Base-by-base conservation (phyloP, 345 rosid genomes). In the Salix dunnii region DNA sequence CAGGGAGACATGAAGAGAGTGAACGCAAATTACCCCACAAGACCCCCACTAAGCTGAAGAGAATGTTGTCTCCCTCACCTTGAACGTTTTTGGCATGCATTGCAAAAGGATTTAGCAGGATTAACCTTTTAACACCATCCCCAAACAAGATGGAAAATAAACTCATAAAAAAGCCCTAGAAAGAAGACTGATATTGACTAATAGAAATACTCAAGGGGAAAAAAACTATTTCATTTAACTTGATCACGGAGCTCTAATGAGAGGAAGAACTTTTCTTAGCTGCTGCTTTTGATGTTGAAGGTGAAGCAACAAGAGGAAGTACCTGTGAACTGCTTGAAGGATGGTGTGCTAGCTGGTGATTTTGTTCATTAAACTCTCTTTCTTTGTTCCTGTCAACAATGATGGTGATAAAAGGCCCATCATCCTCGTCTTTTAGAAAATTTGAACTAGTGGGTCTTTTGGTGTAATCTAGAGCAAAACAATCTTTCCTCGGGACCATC, bases 391-490 rank as follows among this genome's bases (percentile, higher is more conserved):
- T 85, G 73, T 85, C 94, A 80, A 86, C 85, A 74, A 79, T 78
- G 77, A 89, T 84, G 73, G 90, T 83, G 75, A 88, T 83, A 80
- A 83, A 86, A 71, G 90, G 67, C 14, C 88, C 91, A 73, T 85
- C 88, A 75, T 88, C 92, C 46, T 84, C 88, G 35, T 82, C 87
- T 82, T 83, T 83, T 70, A 42, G 62, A 28, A 51, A 73, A 61
- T 77, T 78, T 53, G 86, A 82, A 70, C 73, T 28, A 28, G 77
- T 63, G 74, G 64, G 64, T 33, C 53, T 82, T 6, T 25, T 46
- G 17, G 64, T 76, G 81, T 42, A 30, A 68, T 77, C 79, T 64
- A 67, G 81, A 76, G 30, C 64, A 67, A 46, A 65, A 58, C 71
- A 77, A 55, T 75, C 67, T 4, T 58, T 51, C 23, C 64, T 83